A percentile compares a stretch with the other conserved stretches of the same genome.
These are phyloP conservation scores for Penicillium fimorum DNA, from an alignment of 495 filamentous ascomycete genomes.

Conservation along the genomic window DNA sequence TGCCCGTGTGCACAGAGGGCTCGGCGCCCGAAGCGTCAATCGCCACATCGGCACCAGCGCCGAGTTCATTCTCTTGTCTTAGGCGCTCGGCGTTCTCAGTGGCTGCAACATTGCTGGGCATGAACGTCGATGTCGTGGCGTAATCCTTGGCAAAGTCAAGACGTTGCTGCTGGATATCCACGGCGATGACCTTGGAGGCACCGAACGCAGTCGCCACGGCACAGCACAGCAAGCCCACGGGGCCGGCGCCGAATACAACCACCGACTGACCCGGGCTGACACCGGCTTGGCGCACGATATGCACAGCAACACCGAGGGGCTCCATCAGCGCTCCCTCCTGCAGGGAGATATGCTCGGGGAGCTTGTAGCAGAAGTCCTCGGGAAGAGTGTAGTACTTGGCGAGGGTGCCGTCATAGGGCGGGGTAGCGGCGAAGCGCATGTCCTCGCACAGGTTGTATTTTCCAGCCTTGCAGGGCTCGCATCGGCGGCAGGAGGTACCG, in stretches of 20 bases:
- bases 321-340: conserved; percentile 56
- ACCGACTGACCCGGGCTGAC: conserved; percentile 49
- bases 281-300: conserved; percentile 48
- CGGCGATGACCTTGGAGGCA: conserved; percentile 50
- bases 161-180: conserved; percentile 53
- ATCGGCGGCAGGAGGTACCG: conserved; percentile 51
- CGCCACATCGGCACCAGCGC: conserved; percentile 53
- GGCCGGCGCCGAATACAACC: conserved; percentile 55
- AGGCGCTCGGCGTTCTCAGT: conserved; percentile 43
- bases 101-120: conserved; percentile 36
- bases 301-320: conserved; percentile 55
- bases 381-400: conserved; percentile 55
- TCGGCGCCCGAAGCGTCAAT: conserved; percentile 59
- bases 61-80: conserved; percentile 43
- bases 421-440: conserved; percentile 54
- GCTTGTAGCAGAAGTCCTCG: conserved; percentile 56
- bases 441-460: conserved; percentile 54
- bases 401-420: conserved; percentile 54
- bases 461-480: conserved; percentile 51
- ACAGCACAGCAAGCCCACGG: conserved; percentile 55
- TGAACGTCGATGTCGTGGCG: conserved; percentile 43
- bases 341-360: conserved; percentile 44
- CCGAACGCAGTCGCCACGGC: conserved; percentile 54
- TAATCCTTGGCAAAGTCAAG: conserved; percentile 53
- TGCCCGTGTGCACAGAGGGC: conserved; percentile 51